A percentile compares a stretch with the other conserved stretches of the same genome.
Conservation (phyloP, 2,329 filamentous ascomycete species). For the Ceratocystis papillata region DNA sequence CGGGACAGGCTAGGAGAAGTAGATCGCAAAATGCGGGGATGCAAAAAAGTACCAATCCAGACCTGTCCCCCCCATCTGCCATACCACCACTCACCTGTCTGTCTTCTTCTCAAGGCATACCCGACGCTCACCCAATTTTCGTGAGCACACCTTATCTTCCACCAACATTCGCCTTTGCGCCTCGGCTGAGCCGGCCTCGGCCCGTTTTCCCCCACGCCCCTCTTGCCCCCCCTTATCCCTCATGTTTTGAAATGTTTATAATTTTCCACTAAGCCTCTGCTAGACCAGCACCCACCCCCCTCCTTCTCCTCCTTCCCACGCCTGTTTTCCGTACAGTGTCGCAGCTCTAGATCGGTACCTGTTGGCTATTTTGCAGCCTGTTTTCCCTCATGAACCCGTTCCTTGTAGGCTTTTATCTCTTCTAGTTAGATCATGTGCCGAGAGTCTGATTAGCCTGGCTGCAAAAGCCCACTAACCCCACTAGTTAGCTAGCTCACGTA, state of each 20-base stretch:
- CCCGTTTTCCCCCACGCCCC: slow-evolving; percentile 1
- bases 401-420: neutral
- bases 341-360: neutral
- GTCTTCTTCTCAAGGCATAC: neutral
- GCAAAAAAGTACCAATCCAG: too few relatives aligned
- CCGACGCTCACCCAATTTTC: neutral
- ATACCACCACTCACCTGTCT: neutral
- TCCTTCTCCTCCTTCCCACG: neutral
- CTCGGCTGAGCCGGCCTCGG: slow-evolving; percentile 7
- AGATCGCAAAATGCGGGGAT: neutral
- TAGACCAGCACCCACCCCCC: neutral
- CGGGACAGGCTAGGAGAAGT: neutral
- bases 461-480: too few relatives aligned
- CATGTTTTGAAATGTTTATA: slow-evolving; percentile 12
- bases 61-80: neutral
- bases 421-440: neutral
- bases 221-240: neutral
- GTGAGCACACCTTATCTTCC: neutral
- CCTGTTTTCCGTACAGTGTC: neutral
- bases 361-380: neutral
- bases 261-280: neutral
- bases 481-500: neutral
- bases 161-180: neutral
- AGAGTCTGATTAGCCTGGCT: neutral
- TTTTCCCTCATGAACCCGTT: neutral